Base-by-base conservation (phyloP, 495 filamentous ascomycete genomes). In the Bacidia rubella region DNA sequence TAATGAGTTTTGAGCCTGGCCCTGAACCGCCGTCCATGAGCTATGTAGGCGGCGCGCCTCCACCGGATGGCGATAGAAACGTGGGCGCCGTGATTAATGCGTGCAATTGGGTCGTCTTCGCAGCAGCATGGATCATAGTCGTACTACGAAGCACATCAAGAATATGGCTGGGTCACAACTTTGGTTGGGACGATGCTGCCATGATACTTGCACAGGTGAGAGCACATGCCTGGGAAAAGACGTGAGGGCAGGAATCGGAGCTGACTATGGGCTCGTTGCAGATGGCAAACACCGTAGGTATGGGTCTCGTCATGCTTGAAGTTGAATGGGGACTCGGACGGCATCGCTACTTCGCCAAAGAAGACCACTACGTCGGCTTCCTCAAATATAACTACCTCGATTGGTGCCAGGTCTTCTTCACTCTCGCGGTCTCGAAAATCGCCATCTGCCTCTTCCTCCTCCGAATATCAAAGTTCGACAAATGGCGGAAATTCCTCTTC, bases 391-490 rank as follows among this genome's bases (percentile, higher is more conserved):
- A 60, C 21, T 60, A 51, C 43, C 43, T 57, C 0, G 58, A 60
- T 47, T 60, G 58, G 58, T 25, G 17, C 24, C 58, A 60, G 42
- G 52, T 54, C 19, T 61, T 61, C 46, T 51, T 70, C 46, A 61
- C 52, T 10, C 61, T 67, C 46, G 72, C 67, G 7, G 66, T 70
- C 32, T 69, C 68, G 61, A 75, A 76, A 43, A 69, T 68, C 47
- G 78, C 76, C 23, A 79, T 63, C 42, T 69, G 66, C 51, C 64
- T 74, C 17, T 81, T 72, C 56, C 59, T 71, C 12, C 61, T 71
- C 1, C 65, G 66, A 1, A 68, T 69, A 45, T 71, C 67, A 57
- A 61, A 67, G 43, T 63, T 63, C 5, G 57, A 54, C 41, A 23
- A 49, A 15, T 70, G 67, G 58, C 65, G 68, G 21, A 63, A 57